Percentiles rank a stretch among this genome's conserved stretches.
Evolutionary conservation across 495 filamentous ascomycete species (phyloP).

Genomic region (Aeminium ludgeri): DNA sequence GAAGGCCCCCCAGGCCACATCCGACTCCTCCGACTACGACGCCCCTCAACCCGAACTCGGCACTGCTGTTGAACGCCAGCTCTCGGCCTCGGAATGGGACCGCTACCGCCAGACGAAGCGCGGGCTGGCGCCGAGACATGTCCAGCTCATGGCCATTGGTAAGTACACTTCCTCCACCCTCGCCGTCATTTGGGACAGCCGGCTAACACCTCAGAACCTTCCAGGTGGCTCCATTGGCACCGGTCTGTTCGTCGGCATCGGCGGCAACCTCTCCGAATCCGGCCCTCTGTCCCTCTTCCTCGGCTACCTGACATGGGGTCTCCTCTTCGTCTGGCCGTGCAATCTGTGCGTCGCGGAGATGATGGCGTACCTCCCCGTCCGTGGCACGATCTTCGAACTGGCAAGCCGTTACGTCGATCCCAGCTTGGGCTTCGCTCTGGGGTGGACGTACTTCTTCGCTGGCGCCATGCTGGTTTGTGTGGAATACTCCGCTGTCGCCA

Average conservation of each 20-base stretch:
- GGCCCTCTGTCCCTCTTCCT: slow-evolving; percentile 24
- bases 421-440: slow-evolving; percentile 40
- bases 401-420: slow-evolving; percentile 34
- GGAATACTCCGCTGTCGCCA: slow-evolving; percentile 34
- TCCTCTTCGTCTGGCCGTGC: slow-evolving; percentile 23
- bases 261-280: slow-evolving; percentile 18
- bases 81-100: no score
- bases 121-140: slow-evolving; percentile 46
- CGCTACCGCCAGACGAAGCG: slow-evolving; percentile 29
- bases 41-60: no score
- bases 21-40: no score
- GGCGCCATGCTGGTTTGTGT: slow-evolving; percentile 36
- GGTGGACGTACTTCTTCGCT: slow-evolving; percentile 47
- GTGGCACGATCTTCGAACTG: slow-evolving; percentile 29
- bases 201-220: no score
- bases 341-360: slow-evolving; percentile 35
- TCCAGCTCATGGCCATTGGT: slow-evolving; percentile 52
- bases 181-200: no score
- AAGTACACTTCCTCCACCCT: no score
- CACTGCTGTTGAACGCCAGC: no score
- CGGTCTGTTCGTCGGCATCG: slow-evolving; percentile 28
- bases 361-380: slow-evolving; percentile 29
- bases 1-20: no score
- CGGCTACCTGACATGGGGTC: slow-evolving; percentile 17
- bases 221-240: slow-evolving; percentile 59